These are phyloP conservation scores for Echinochloa phyllopogon DNA, from an alignment of 176 grass and related monocot genomes.

Conservation along the genomic window DNA sequence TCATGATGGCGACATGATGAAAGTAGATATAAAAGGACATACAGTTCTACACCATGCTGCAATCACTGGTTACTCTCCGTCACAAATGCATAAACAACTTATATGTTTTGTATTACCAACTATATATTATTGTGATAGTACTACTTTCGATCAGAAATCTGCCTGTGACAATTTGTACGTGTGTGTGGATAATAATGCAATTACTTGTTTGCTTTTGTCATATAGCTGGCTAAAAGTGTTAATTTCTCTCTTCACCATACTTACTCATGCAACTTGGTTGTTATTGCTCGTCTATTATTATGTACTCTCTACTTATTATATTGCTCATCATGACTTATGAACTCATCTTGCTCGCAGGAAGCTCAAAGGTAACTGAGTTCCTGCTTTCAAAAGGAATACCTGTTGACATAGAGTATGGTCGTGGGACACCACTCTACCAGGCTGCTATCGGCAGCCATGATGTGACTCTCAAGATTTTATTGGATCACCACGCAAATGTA, in stretches of 20 bases:
- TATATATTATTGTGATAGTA: neutral
- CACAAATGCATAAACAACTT: neutral
- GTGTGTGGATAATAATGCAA: no score
- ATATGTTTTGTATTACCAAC: neutral
- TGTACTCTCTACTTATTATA: neutral
- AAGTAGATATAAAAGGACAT: constrained; percentile 21
- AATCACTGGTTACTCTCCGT: neutral
- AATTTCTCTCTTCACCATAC: no score
- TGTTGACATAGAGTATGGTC: constrained; percentile 31
- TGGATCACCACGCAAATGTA: constrained; percentile 44
- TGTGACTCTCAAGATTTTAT: constrained; percentile 44
- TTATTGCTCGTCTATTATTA: no score
- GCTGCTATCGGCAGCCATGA: constrained; percentile 28
- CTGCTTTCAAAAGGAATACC: constrained; percentile 42
- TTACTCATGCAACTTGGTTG: no score
- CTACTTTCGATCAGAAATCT: neutral
- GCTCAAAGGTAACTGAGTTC: constrained; percentile 42
- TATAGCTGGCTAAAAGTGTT: no score
- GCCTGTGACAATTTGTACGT: neutral
- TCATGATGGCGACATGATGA: constrained; percentile 33
- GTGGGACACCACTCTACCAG: constrained; percentile 30
- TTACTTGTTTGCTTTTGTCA: no score
- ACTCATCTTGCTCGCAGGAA: constrained; percentile 35
- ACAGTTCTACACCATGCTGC: constrained; percentile 42
- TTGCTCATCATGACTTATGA: neutral